Evolutionary conservation across 106 monocot genomes (phyloP), one percentile per base, ranked within the genome.

Genomic region (Dioscorea dumetorum): DNA sequence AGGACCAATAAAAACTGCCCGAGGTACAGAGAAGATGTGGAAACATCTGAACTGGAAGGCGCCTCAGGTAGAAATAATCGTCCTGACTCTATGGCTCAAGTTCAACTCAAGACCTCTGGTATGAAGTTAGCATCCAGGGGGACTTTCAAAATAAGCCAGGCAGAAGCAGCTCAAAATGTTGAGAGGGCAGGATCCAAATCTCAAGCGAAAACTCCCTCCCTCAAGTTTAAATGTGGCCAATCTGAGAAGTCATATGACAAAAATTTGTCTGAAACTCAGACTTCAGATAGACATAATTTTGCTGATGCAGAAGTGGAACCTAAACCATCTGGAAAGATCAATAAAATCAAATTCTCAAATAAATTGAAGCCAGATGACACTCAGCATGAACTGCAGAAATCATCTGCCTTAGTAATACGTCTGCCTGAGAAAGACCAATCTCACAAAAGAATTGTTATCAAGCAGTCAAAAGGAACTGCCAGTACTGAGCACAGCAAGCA

Each of bases 1-100:
- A 73, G 91, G 58, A 97, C 97, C 61, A 97, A 97, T 77, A 97
- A 97, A 70, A 84, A 92, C 76, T 97, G 97, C 71, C 97, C 97
- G 12, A 97, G 86, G 69, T 92, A 97, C 74, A 76, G 88, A 64
- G 95, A 88, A 79, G 97, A 89, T 49, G 15, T 67, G 20, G 88
- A 89, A 71, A 63, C 75, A 52, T 57, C 86, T 15, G 88, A 91
- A 50, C 20, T 78, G 35, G 86, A 86, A 48, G 77, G 20, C 59
- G 50, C 31, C 20, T 60, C 72, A 22, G 41, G 17, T 1, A 83
- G 80, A 72, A 60, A 80, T 49, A 78, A 74, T 78, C 41, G 62
- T 50, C 61, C 74, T 49, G 97, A 92, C 22, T 56, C 49, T 57
- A 50, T 71, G 19, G 66, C 52, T 32, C 80, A 79, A 50, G 49